Evolutionary conservation across 441 rosid genomes (phyloP).

Genomic region (Gossypium davidsonii): DNA sequence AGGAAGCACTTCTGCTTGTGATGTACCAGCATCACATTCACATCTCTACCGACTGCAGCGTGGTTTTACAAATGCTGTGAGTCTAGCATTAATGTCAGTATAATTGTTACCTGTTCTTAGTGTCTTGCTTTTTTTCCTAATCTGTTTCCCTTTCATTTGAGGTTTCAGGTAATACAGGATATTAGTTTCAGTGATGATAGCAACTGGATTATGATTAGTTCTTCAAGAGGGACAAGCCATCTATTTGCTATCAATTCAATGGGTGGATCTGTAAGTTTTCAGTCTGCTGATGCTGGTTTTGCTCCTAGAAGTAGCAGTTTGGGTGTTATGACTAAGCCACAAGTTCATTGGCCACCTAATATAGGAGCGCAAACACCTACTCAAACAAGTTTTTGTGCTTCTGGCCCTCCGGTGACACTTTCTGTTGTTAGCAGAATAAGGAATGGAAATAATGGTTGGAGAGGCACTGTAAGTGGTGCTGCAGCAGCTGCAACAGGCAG

Average conservation of each 20-base stretch:
- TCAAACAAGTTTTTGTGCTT: slow-evolving; percentile 35
- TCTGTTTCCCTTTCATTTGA: background rate
- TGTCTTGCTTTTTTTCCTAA: background rate
- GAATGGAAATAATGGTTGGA: slow-evolving; percentile 73
- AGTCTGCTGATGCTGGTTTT: slow-evolving; percentile 28
- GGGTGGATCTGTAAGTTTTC: slow-evolving; percentile 44
- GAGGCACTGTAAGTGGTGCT: slow-evolving; percentile 67
- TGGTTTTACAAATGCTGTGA: slow-evolving; percentile 95
- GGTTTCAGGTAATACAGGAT: slow-evolving; percentile 84
- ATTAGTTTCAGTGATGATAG: slow-evolving; percentile 84
- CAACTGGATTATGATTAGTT: slow-evolving; percentile 80
- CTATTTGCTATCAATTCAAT: slow-evolving; percentile 68
- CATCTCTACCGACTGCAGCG: slow-evolving; percentile 90
- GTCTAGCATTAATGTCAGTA: slow-evolving; percentile 16
- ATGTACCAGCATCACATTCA: slow-evolving; percentile 38
- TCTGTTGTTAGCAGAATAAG: slow-evolving; percentile 75
- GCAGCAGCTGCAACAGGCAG: slow-evolving; percentile 87
- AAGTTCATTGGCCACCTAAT: slow-evolving; percentile 34
- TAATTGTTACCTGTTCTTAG: slow-evolving; percentile 8
- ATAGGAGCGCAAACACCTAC: slow-evolving; percentile 25
- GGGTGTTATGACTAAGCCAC: slow-evolving; percentile 29
- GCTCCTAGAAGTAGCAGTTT: slow-evolving; percentile 28
- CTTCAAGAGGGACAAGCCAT: slow-evolving; percentile 92
- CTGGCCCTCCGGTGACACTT: slow-evolving; percentile 61
- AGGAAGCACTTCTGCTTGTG: slow-evolving; percentile 37